phyloP scores from a whole-genome alignment of 164 flowering plant genomes.

The Liquidambar formosana region DNA sequence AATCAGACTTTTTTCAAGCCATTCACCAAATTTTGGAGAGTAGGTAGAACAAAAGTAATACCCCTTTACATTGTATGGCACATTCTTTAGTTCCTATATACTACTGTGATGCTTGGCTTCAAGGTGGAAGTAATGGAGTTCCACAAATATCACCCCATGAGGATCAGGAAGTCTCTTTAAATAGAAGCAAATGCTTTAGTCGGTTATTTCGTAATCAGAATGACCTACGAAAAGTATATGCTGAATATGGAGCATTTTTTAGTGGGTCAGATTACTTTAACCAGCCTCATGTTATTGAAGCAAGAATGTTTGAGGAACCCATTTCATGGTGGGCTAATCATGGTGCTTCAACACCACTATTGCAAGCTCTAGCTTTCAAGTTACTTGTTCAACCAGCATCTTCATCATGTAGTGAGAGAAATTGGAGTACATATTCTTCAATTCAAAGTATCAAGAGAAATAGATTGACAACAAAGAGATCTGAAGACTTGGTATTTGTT shows the following conservation, averaged over 20 bases:
- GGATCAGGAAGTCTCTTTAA: conserved; percentile 17
- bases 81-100: conserved; percentile 23
- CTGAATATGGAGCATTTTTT: conserved; percentile 5
- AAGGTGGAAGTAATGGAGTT: neutral
- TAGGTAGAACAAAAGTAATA: conserved; percentile 26
- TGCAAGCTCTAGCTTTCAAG: conserved; percentile 20
- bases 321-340: conserved; percentile 6
- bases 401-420: conserved; percentile 19
- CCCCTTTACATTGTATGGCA: conserved; percentile 22
- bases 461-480: neutral
- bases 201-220: no score
- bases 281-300: conserved; percentile 4
- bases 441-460: conserved; percentile 13
- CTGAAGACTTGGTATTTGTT: conserved; percentile 14
- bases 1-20: no score
- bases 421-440: conserved; percentile 20
- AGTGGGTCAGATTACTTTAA: neutral
- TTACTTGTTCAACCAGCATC: conserved; percentile 21
- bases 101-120: conserved; percentile 18
- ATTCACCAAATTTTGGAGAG: conserved; percentile 17
- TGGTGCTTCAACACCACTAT: conserved; percentile 15
- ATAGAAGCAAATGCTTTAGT: neutral
- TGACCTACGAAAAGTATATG: neutral
- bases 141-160: conserved; percentile 13
- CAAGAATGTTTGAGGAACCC: conserved; percentile 5